Percentiles rank a stretch among this genome's conserved stretches.
Conservation (phyloP, 257 asterid genomes). For the Anisodus tanguticus region DNA sequence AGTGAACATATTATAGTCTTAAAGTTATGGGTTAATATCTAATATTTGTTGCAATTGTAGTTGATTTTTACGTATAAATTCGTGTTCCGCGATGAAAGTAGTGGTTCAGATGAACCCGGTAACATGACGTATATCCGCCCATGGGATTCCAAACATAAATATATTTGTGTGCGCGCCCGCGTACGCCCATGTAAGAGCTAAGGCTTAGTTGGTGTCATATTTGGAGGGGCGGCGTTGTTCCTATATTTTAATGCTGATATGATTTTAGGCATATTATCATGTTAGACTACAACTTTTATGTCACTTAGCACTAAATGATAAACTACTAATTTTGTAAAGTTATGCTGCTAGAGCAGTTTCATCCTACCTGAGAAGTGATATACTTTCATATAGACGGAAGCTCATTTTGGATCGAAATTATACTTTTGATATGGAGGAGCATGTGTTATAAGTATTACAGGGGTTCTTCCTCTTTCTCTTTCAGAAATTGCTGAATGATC, state of each 20-base stretch:
- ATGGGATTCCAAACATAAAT: too few species aligned
- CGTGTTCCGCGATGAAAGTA: too few species aligned
- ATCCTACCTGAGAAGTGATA: background rate
- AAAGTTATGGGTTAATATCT: too few species aligned
- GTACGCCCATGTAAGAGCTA: too few species aligned
- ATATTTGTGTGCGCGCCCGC: too few species aligned
- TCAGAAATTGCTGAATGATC: background rate
- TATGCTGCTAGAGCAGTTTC: background rate
- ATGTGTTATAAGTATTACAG: background rate
- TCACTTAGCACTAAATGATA: background rate
- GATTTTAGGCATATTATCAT: background rate
- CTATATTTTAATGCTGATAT: background rate
- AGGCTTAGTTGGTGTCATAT: background rate
- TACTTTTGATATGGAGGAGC: background rate
- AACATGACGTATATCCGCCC: too few species aligned
- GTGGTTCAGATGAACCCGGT: too few species aligned
- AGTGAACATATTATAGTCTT: too few species aligned
- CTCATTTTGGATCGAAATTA: conserved; percentile 1
- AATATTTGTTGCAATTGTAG: too few species aligned
- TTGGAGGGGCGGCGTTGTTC: background rate
- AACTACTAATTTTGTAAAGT: background rate
- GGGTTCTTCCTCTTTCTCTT: background rate
- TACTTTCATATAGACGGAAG: conserved; percentile 8
- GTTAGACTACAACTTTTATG: background rate
- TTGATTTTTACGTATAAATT: too few species aligned